These are phyloP conservation scores for Xylaria sp. DNA, from an alignment of 2,329 filamentous ascomycete species.

Conservation along the genomic window DNA sequence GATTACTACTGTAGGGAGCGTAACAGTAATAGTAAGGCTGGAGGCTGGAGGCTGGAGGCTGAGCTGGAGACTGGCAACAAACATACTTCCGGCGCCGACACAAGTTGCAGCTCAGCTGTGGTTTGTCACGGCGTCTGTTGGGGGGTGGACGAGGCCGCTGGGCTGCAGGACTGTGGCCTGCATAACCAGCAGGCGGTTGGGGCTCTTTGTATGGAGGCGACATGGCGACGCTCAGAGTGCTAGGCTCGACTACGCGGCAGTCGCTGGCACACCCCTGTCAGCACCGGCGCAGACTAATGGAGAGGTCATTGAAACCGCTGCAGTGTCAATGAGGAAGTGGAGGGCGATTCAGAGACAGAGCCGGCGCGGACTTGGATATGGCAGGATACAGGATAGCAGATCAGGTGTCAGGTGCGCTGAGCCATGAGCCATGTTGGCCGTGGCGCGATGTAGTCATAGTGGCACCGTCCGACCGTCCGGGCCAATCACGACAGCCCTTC, in stretches of 20 bases:
- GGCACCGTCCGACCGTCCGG: constrained; percentile 37
- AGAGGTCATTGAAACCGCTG: constrained; percentile 10
- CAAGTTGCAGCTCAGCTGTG: constrained; percentile 40
- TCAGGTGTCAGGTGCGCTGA: background rate
- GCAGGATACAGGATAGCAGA: too few species aligned
- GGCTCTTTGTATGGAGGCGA: constrained; percentile 19
- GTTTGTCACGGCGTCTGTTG: constrained; percentile 41
- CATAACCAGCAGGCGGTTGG: background rate
- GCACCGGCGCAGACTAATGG: background rate
- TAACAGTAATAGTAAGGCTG: too few species aligned
- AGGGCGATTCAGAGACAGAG: constrained; percentile 3
- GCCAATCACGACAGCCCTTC: constrained; percentile 22
- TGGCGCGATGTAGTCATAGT: background rate
- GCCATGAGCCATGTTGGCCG: background rate
- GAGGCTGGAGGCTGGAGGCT: background rate
- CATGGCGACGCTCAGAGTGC: constrained; percentile 18
- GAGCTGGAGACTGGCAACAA: too few species aligned
- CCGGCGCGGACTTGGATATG: background rate
- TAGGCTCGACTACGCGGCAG: constrained; percentile 9
- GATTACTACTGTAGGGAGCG: background rate
- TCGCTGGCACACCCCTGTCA: constrained; percentile 21
- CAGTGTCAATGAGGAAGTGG: background rate
- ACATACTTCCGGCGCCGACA: constrained; percentile 41
- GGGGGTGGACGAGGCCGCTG: constrained; percentile 38
- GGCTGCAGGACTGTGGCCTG: constrained; percentile 5